These are phyloP conservation scores for Daedaleopsis sinensis DNA, from an alignment of 768 basidiomycete genomes.

Conservation along the genomic window DNA sequence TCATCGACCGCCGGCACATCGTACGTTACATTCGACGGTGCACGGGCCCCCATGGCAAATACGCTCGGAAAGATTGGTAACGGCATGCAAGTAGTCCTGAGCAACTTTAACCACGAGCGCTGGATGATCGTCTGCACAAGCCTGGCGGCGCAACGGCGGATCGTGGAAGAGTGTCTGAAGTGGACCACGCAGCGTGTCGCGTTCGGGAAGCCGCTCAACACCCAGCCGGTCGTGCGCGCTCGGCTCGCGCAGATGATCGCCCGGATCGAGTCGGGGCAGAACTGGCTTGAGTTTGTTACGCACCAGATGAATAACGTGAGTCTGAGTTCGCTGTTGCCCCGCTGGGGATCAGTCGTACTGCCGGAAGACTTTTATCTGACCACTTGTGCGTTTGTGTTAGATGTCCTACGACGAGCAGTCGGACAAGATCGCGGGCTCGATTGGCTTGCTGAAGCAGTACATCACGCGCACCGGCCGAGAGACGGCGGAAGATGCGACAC, in stretches of 20 bases:
- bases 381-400: slow-evolving; percentile 42
- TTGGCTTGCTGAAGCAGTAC: slow-evolving; percentile 89
- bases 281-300: slow-evolving; percentile 89
- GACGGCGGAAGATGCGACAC: slow-evolving; percentile 74
- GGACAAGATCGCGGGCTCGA: slow-evolving; percentile 83
- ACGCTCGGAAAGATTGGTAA: slow-evolving; percentile 86
- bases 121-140: slow-evolving; percentile 83
- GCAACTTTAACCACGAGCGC: slow-evolving; percentile 89
- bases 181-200: slow-evolving; percentile 90
- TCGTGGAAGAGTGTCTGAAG: slow-evolving; percentile 92
- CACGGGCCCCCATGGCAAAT: slow-evolving; percentile 81
- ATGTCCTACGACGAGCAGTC: slow-evolving; percentile 89
- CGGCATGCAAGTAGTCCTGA: slow-evolving; percentile 82
- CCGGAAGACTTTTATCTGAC: background rate
- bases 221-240: slow-evolving; percentile 85
- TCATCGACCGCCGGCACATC: slow-evolving; percentile 91
- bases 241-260: slow-evolving; percentile 92
- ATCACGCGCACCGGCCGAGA: slow-evolving; percentile 69
- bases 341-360: background rate
- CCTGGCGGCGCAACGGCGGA: slow-evolving; percentile 72
- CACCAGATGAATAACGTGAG: slow-evolving; percentile 89
- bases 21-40: slow-evolving; percentile 79
- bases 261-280: slow-evolving; percentile 82
- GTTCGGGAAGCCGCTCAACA: slow-evolving; percentile 83
- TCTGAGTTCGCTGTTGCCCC: slow-evolving; percentile 15